These are phyloP conservation scores for Penicillium sp. DNA, from an alignment of 2,329 filamentous ascomycete genomes.

Conservation along the genomic window DNA sequence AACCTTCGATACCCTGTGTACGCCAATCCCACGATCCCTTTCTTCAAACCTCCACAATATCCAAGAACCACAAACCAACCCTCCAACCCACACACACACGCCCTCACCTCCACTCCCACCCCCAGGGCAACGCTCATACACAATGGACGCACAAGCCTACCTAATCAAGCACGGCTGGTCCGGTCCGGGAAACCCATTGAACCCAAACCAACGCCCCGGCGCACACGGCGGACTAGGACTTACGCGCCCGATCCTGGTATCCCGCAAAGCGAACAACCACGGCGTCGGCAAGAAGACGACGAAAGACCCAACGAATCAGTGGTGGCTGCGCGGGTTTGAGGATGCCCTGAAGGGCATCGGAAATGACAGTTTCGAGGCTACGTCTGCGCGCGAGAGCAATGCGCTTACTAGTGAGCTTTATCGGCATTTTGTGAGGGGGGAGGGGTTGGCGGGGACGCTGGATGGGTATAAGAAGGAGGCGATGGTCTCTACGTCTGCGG, in stretches of 20 bases:
- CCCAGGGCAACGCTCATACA: not conserved
- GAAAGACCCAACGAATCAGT: constrained; percentile 68
- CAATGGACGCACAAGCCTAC: constrained; percentile 80
- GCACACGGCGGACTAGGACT: constrained; percentile 68
- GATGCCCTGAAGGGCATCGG: constrained; percentile 76
- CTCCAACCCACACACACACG: not conserved
- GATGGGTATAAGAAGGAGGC: constrained; percentile 23
- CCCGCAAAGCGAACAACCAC: constrained; percentile 74
- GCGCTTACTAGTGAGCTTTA: constrained; percentile 60
- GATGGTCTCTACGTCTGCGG: constrained; percentile 8
- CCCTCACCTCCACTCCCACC: not conserved
- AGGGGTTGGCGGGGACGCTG: constrained; percentile 67
- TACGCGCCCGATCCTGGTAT: constrained; percentile 74
- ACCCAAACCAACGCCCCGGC: constrained; percentile 54
- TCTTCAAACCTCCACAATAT: too few species aligned
- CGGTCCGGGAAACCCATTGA: constrained; percentile 81
- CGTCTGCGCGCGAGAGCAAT: constrained; percentile 47
- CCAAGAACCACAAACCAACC: not conserved
- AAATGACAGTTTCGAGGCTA: constrained; percentile 57
- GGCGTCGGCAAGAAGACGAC: constrained; percentile 76
- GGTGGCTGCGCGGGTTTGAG: constrained; percentile 96
- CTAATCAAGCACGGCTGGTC: constrained; percentile 86
- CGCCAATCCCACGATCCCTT: not conserved
- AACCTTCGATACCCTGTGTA: not conserved
- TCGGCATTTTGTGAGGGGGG: constrained; percentile 78